A percentile compares a stretch with the other conserved stretches of the same genome.
These are phyloP conservation scores for Eimeria sp. DNA, from an alignment of 169 alveolate species.

Conservation along the genomic window DNA sequence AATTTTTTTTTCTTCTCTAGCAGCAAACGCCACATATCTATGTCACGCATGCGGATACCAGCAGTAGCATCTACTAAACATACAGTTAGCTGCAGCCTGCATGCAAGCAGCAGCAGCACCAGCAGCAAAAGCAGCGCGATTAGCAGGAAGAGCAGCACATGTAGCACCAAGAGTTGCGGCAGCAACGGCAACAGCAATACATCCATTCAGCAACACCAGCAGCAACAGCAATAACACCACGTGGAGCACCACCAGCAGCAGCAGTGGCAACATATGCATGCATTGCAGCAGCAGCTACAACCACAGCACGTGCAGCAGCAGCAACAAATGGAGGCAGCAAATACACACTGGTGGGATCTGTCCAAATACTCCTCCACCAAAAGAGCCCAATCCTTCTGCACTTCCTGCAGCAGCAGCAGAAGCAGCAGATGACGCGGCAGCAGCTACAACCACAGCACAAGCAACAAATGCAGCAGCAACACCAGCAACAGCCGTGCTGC, in stretches of 20 bases:
- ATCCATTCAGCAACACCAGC: background rate
- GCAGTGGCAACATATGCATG: background rate
- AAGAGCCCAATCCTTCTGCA: too few species aligned
- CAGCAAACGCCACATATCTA: constrained; percentile 89
- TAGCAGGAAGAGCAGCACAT: background rate
- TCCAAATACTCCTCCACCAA: too few species aligned
- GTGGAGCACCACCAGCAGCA: background rate
- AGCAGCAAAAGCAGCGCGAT: background rate
- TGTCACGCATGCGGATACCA: constrained; percentile 89
- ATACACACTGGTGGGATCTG: too few species aligned
- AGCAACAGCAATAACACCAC: background rate
- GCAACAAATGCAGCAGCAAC: background rate
- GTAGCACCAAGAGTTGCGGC: background rate
- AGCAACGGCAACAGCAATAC: background rate
- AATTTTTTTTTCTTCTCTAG: constrained; percentile 88
- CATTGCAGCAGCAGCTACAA: background rate
- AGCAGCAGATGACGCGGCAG: background rate
- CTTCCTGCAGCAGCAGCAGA: background rate
- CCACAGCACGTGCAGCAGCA: background rate
- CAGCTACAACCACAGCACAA: background rate
- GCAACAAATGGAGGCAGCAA: background rate
- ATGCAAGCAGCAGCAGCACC: background rate
- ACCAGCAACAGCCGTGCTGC: constrained; percentile 48
- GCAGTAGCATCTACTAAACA: constrained; percentile 89
- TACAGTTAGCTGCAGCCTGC: constrained; percentile 88